Evolutionary conservation across 495 filamentous ascomycete genomes (phyloP), one percentile per base, ranked within the genome.

Genomic region (Cercophora samala): DNA sequence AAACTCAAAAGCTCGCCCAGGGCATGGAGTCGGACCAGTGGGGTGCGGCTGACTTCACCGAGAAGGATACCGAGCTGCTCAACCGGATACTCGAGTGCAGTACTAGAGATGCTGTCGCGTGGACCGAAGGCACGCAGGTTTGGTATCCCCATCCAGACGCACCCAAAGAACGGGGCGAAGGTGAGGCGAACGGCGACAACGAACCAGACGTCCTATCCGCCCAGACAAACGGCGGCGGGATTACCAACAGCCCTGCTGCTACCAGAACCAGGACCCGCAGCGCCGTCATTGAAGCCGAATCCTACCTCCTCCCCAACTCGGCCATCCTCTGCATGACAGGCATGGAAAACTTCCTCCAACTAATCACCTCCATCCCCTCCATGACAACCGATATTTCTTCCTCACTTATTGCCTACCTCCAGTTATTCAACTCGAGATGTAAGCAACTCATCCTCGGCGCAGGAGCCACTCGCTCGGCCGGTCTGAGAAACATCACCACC

Each of bases 391-490:
- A 97, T 32, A 88, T 98, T 68, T 89, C 92, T 0, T 79, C 87
- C 11, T 87, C 87, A 9, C 79, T 85, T 4, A 69, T 86, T 22
- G 77, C 79, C 2, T 92, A 92, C 65, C 81, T 97, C 42, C 90
- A 93, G 69, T 81, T 97, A 2, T 98, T 97, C 85, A 97, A 98
- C 77, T 96, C 92, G 8, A 88, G 95, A 5, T 93, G 92, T 53
- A 93, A 88, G 21, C 95, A 99, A 70, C 86, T 98, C 61, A 97
- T 99, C 68, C 88, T 98, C 8, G 96, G 94, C 8, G 96, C 95
- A 11, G 95, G 95, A 1, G 95, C 95, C 1, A 97, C 92, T 1
- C 82, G 86, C 25, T 93, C 88, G n/a, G 96, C 93, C 4, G 95
- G 95, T 0, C 79, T 99, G 11, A 97, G 93, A 73, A 96, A 97